A percentile compares a stretch with the other conserved stretches of the same genome.
Conservation (phyloP, 805 yeast species). For the Pichia insulana region DNA sequence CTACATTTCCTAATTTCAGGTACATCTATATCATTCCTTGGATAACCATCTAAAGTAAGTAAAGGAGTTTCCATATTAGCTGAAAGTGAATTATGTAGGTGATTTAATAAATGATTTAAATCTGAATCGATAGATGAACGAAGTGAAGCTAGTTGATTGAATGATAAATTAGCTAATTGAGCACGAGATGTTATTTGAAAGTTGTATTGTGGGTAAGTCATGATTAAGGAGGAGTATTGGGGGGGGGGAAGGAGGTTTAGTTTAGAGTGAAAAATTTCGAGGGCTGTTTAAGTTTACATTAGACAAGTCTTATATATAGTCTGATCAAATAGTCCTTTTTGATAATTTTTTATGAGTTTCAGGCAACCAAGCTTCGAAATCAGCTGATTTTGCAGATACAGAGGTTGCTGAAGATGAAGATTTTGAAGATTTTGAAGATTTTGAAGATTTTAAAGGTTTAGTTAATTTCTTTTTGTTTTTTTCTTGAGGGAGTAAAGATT, state of each 20-base stretch:
- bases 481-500: constrained; percentile 22
- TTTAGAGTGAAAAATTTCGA: too few relatives aligned
- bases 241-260: too few relatives aligned
- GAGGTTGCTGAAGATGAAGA: constrained; percentile 16
- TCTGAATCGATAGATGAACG: constrained; percentile 31
- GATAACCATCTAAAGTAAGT: constrained; percentile 71
- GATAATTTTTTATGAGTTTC: constrained; percentile 36
- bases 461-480: constrained; percentile 15
- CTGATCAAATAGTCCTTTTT: constrained; percentile 17
- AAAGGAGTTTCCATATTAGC: constrained; percentile 56
- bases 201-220: constrained; percentile 3
- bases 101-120: constrained; percentile 32
- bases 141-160: background rate
- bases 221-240: constrained; percentile 6
- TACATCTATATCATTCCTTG: constrained; percentile 76
- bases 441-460: constrained; percentile 21
- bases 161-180: constrained; percentile 2
- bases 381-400: constrained; percentile 1
- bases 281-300: too few relatives aligned
- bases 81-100: constrained; percentile 26
- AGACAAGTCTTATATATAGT: too few relatives aligned
- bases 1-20: constrained; percentile 56
- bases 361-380: constrained; percentile 52
- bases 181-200: background rate
- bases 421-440: too few relatives aligned